Evolutionary conservation across 2,329 filamentous ascomycete species (phyloP), one percentile per base, ranked within the genome.

Genomic region (Zymoseptoria brevis): DNA sequence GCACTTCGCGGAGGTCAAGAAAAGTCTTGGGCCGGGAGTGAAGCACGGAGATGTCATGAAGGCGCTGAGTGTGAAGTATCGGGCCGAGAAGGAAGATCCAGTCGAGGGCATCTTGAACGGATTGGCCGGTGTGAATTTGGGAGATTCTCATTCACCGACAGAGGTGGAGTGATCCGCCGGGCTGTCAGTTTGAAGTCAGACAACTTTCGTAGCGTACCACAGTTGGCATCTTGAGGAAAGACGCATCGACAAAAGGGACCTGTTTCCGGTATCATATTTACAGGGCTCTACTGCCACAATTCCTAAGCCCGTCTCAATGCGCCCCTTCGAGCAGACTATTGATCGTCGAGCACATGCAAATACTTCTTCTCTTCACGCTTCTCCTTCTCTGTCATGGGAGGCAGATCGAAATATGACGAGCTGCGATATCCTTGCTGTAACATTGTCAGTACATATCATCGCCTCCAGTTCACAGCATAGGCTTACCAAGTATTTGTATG

Each of bases 291-390:
- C 35, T 16, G 35, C 35, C 35, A 45, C 35, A n/a, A 6, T 45
- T 16, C 16, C 13, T 45, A n/a, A 6, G 16, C 35, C 3, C 16
- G 8, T 13, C 2, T n/a, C 13, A 4, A 16, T 45, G 35, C 35
- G 13, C 13, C 35, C 35, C 16, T n/a, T 11, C 6, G 13, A 45
- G 11, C 35, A n/a, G 13, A 45, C 35, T 86, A 94, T 81, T 91
- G 84, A 75, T 94, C 87, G 74, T 96, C 90, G 72, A 90, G 79
- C 62, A 99, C 92, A 75, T 99, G 94, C 75, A 97, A 79, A 75
- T 96, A 99, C 81, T 96, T 94, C 83, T 87, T 94, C 77, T 97
- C 92, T 76, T 97, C 92, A 69, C 84, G 83, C 83, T 87, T 94
- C 82, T 99, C 94, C 76, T 88, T 89, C 79, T 96, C 93, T 35